Percentiles rank a stretch among this genome's conserved stretches.
phyloP scores from a whole-genome alignment of 2,329 filamentous ascomycete species.

The Xylaria sp. region DNA sequence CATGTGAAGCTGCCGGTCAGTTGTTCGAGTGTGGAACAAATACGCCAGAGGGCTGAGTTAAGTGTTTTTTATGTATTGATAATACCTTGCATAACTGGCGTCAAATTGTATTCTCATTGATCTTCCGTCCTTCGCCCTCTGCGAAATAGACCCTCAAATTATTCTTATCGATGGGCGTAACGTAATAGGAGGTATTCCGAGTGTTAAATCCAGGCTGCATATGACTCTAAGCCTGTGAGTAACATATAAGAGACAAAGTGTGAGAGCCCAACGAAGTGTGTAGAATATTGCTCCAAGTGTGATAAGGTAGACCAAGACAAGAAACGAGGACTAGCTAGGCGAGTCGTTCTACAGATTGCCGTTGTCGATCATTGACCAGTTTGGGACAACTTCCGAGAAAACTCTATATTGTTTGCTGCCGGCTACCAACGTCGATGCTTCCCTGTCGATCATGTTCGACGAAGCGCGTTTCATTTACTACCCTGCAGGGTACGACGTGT shows the following conservation, averaged over 20 bases:
- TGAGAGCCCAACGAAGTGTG: neutral
- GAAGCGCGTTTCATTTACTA: neutral
- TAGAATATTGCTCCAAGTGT: neutral
- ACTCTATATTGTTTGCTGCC: conserved; percentile 24
- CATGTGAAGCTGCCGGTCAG: neutral
- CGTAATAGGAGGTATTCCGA: neutral
- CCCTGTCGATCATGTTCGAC: neutral
- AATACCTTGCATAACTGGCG: conserved; percentile 37
- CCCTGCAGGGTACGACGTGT: neutral
- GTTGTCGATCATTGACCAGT: conserved; percentile 27
- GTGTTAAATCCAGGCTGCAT: neutral
- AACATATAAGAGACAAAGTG: no score
- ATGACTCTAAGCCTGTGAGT: neutral
- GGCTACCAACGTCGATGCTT: conserved; percentile 5
- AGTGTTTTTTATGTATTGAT: conserved; percentile 20
- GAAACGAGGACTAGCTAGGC: conserved; percentile 15
- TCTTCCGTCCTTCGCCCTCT: neutral
- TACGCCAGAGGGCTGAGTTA: conserved; percentile 11
- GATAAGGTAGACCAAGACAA: neutral
- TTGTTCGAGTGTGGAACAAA: conserved; percentile 3
- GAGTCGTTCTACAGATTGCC: conserved; percentile 12
- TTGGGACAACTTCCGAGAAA: conserved; percentile 36
- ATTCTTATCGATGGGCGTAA: neutral
- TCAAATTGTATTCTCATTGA: conserved; percentile 23
- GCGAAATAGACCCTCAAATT: neutral